phyloP scores from a whole-genome alignment of 116 monocot genomes.

The Cymodocea nodosa region DNA sequence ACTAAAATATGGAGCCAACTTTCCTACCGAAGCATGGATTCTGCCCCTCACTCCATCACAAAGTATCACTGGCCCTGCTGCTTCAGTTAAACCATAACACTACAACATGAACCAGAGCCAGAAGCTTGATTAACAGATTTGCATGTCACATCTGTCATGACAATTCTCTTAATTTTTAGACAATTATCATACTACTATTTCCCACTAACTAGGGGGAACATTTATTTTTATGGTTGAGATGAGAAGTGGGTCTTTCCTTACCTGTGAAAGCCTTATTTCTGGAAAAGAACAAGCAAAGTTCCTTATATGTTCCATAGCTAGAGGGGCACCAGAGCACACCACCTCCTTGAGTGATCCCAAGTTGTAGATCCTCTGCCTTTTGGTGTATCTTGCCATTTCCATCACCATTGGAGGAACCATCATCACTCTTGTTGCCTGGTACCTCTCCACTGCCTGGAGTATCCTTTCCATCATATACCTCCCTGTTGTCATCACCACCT shows the following conservation, averaged over 20 bases:
- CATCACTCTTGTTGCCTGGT: slow-evolving; percentile 36
- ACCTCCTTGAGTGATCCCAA: slow-evolving; percentile 38
- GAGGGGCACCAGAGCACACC: slow-evolving; percentile 61
- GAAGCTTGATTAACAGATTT: no score
- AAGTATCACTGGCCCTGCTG: slow-evolving; percentile 38
- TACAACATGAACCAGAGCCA: slow-evolving; percentile 11
- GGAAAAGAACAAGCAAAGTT: slow-evolving; percentile 31
- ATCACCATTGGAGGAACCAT: slow-evolving; percentile 65
- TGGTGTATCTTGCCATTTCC: slow-evolving; percentile 16
- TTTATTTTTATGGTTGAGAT: no score
- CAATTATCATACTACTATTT: no score
- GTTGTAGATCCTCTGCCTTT: neutral
- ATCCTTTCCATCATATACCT: slow-evolving; percentile 27
- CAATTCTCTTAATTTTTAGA: no score
- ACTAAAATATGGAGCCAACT: slow-evolving; percentile 37
- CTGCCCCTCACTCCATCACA: slow-evolving; percentile 41
- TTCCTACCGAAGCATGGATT: slow-evolving; percentile 49
- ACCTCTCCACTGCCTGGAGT: slow-evolving; percentile 29
- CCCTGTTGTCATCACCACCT: slow-evolving; percentile 34
- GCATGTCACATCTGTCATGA: no score
- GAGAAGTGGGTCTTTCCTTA: neutral
- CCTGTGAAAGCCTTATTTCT: slow-evolving; percentile 35
- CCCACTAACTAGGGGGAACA: no score
- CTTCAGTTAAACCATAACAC: slow-evolving; percentile 83
- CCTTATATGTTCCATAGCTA: slow-evolving; percentile 31